Base-by-base conservation (phyloP, 371 early-diverging fungal genomes). In the Mucor ambiguus region DNA sequence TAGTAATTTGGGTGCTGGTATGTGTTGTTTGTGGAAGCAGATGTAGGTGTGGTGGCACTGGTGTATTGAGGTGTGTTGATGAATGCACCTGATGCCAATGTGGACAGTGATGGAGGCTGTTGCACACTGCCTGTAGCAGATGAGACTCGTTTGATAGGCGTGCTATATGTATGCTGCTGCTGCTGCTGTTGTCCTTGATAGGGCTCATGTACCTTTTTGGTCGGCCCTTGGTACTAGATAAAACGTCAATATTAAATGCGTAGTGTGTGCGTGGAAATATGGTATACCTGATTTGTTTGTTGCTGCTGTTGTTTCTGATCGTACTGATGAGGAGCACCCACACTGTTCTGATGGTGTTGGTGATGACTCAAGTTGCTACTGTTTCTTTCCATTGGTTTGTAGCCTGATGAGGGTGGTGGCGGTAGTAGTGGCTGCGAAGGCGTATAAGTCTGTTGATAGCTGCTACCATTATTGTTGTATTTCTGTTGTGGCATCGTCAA, bases 1-100 rank as follows among this genome's bases (percentile, higher is more conserved):
- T 43, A 46, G 29, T 61, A 33, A 16, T 48, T 43, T 14, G 26
- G 35, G 20, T 48, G 49, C 24, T 49, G 61, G 26, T 58, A 58
- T n/a, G 33, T 22, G 4, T 37, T 22, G 37, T 58, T 26, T n/a
- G 33, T 58, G 1, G 38, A 58, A 26, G 33, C 56, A 33, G 33
- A 29, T 20, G 56, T 56, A 9, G 33, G 20, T 30, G 56, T n/a
- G 11, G 56, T 29, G 32, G 56, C 33, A 56, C 8, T 56, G 18
- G 33, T 56, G 33, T 28, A n/a, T n/a, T 30, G 30, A 18, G 55
- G 55, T 18, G 55, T 18, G n/a, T 56, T 29, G n/a, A 56, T 56
- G 32, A n/a, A 56, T 56, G 33, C 56, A n/a, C 56, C 56, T 2
- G 32, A 32, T 20, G 56, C 33, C 20, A 56, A 32, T 29, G 56